A percentile compares a stretch with the other conserved stretches of the same genome.
These are phyloP conservation scores for Parmelia sp. DNA, from an alignment of 495 filamentous ascomycete genomes.

Conservation along the genomic window DNA sequence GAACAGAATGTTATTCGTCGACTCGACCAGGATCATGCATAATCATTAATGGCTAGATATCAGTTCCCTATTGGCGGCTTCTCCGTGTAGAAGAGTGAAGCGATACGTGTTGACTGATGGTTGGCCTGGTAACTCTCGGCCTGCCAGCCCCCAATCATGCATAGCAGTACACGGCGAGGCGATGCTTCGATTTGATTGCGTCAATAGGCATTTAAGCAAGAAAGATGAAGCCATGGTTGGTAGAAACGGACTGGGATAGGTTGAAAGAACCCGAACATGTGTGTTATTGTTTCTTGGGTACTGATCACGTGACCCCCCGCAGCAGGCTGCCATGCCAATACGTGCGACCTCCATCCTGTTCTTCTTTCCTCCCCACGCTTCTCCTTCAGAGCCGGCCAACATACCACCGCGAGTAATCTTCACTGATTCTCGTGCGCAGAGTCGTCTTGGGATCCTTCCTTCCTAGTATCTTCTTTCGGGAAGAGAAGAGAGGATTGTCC, in stretches of 20 bases:
- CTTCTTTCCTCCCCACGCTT: slow-evolving; percentile 25
- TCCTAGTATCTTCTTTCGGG: slow-evolving; percentile 24
- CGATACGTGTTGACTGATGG: too few relatives aligned
- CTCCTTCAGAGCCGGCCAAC: slow-evolving; percentile 24
- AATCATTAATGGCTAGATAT: not conserved
- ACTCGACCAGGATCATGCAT: not conserved
- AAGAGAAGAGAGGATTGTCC: slow-evolving; percentile 25
- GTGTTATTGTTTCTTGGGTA: not conserved
- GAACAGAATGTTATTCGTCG: not conserved
- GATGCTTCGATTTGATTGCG: not conserved
- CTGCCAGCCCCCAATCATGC: not conserved
- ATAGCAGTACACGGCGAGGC: not conserved
- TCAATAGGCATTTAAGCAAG: not conserved
- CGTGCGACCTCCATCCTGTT: not conserved
- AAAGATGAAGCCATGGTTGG: not conserved
- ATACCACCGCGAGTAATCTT: slow-evolving; percentile 28
- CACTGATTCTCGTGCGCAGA: slow-evolving; percentile 28
- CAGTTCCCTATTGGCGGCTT: not conserved
- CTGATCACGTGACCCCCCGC: not conserved
- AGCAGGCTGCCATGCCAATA: not conserved
- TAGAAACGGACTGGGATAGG: not conserved
- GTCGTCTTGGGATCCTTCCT: slow-evolving; percentile 27
- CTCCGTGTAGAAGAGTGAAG: not conserved
- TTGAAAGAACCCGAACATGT: too few relatives aligned
- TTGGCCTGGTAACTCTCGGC: not conserved